Base-by-base conservation (phyloP, 495 filamentous ascomycete genomes). In the Cryomyces antarcticus region DNA sequence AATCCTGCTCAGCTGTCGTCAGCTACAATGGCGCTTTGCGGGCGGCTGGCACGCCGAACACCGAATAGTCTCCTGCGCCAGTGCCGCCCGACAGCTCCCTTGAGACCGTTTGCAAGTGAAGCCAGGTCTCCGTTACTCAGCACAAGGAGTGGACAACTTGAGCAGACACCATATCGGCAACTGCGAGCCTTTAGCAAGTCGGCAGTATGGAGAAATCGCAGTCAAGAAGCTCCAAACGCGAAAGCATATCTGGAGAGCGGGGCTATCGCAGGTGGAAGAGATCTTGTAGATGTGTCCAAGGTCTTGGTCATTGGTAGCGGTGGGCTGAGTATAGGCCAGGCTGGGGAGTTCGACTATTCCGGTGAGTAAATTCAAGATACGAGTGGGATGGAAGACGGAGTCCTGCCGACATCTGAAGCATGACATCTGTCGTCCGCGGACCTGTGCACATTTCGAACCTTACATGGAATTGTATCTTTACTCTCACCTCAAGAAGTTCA, bases 341-440 rank as follows among this genome's bases (percentile, higher is more conserved):
- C 89, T 45, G 89, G 89, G 63, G 89, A 97, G 63, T 97, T 97
- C 56, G 89, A 97, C 61, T 97, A 97, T 62, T 96, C 92, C 49
- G 89, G 87, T 72, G 74, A 63, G 64, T 64, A 31, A 43, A 40
- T 28, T 9, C 9, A 3, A 24, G 17, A 24, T 24, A 24, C 17
- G 17, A 24, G 17, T 24, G 2, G 17, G 2, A 24, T 24, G 17
- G 17, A 24, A 24, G 17, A 24, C 17, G 17, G 17, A 24, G 17
- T 24, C 17, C 17, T 24, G 17, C 17, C 1, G 2, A 24, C 17
- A 1, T 24, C 17, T 24, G 17, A 24, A 24, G 17, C 17, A 24
- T 24, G 17, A 24, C 17, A 24, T 24, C 17, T 24, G 17, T 24
- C 17, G 17, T 24, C 17, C 17, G 17, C 17, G 17, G 17, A 24